Evolutionary conservation across 768 basidiomycete species (phyloP).

Genomic region (Sporobolomyces phaffii): DNA sequence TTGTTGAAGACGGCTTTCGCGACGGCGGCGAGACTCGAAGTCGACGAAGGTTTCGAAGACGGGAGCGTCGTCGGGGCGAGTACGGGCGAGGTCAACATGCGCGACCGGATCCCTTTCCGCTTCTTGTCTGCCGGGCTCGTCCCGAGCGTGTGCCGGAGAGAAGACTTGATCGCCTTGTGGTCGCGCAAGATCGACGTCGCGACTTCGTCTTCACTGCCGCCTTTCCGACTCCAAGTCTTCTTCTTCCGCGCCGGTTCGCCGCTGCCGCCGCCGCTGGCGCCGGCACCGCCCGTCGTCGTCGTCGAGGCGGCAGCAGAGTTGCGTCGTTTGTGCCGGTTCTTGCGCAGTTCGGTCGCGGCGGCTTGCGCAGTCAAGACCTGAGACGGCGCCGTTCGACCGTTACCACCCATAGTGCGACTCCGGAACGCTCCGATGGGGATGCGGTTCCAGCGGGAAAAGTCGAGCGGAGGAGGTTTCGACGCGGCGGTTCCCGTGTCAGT

Average conservation of each 20-base stretch:
- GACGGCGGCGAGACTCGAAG: background rate
- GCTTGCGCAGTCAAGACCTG: conserved; percentile 27
- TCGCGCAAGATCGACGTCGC: conserved; percentile 23
- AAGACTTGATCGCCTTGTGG: conserved; percentile 14
- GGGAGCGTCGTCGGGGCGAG: conserved; percentile 7
- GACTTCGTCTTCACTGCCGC: background rate
- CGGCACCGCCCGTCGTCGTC: background rate
- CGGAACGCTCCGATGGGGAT: conserved; percentile 43
- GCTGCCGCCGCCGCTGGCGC: too few relatives aligned
- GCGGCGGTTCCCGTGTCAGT: conserved; percentile 26
- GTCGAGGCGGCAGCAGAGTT: background rate
- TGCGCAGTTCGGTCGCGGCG: conserved; percentile 9
- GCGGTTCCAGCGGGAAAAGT: conserved; percentile 40
- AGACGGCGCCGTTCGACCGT: conserved; percentile 10
- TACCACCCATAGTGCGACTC: conserved; percentile 18
- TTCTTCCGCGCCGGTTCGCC: too few relatives aligned
- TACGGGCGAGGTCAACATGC: conserved; percentile 31
- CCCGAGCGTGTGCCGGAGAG: conserved; percentile 27
- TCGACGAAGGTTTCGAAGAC: background rate
- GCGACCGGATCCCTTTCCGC: conserved; percentile 13
- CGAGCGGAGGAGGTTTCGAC: conserved; percentile 19
- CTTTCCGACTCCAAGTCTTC: background rate
- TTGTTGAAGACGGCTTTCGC: background rate
- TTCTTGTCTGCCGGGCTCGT: background rate
- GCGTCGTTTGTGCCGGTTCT: background rate